These are phyloP conservation scores for Fusarium longipes DNA, from an alignment of 2,329 filamentous ascomycete genomes.

Conservation along the genomic window DNA sequence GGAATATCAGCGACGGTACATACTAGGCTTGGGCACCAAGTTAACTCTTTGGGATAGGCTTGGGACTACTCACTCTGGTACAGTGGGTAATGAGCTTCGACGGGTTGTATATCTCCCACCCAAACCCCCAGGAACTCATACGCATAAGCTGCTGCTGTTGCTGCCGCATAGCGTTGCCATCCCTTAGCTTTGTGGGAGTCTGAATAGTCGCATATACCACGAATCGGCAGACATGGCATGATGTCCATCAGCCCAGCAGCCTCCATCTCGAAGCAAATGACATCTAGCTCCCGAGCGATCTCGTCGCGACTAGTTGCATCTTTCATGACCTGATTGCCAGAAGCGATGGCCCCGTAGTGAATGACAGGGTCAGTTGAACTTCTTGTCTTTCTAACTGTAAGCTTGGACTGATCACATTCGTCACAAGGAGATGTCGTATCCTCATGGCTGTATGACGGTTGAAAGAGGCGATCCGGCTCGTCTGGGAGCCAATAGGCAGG, in stretches of 20 bases:
- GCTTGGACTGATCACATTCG: conserved; percentile 1
- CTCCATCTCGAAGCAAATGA: conserved; percentile 50
- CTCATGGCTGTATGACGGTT: background rate
- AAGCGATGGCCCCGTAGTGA: conserved; percentile 42
- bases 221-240: conserved; percentile 52
- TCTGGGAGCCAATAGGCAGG: rapidly evolving
- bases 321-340: conserved; percentile 53
- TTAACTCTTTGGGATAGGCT: background rate
- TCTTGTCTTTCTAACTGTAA: rapidly evolving
- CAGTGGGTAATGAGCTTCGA: background rate
- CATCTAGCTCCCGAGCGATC: conserved; percentile 27
- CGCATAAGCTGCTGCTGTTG: background rate
- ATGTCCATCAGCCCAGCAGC: conserved; percentile 45
- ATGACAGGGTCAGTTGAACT: background rate
- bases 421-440: background rate
- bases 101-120: rapidly evolving
- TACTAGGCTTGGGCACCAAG: background rate
- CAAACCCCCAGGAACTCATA: conserved; percentile 10
- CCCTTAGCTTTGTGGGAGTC: conserved; percentile 1
- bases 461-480: background rate
- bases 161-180: background rate
- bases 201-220: conserved; percentile 56
- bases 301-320: conserved; percentile 48
- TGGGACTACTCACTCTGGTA: background rate
- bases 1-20: background rate